These are phyloP conservation scores for Craterostigma plantagineum DNA, from an alignment of 257 asterid species.

Conservation along the genomic window DNA sequence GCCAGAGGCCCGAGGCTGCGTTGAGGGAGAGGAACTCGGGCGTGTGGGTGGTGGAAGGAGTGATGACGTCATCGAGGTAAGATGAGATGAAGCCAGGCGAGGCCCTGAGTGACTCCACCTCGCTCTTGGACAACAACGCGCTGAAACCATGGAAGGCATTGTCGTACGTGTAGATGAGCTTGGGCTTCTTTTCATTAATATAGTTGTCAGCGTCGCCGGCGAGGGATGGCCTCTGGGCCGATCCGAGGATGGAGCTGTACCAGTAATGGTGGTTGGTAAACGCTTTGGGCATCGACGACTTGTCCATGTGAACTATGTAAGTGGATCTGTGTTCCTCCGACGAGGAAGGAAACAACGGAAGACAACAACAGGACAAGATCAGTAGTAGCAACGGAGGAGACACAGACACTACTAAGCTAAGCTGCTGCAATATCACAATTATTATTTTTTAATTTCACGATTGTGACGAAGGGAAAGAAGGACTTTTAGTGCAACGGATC, in stretches of 20 bases:
- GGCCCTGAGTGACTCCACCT: background rate
- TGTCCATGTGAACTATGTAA: background rate
- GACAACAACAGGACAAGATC: too few species aligned
- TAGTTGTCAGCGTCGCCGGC: background rate
- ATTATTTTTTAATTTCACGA: too few species aligned
- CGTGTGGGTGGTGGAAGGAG: slow-evolving; percentile 15
- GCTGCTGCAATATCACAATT: too few species aligned
- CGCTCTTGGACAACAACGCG: background rate
- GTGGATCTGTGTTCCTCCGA: background rate
- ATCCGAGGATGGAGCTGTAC: background rate
- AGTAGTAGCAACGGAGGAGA: too few species aligned
- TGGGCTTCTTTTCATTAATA: slow-evolving; percentile 1
- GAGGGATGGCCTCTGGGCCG: background rate
- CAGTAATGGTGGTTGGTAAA: background rate
- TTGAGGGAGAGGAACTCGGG: slow-evolving; percentile 25
- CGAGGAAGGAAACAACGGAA: too few species aligned
- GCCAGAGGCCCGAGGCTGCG: slow-evolving; percentile 24
- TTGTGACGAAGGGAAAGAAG: too few species aligned
- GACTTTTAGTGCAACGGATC: too few species aligned
- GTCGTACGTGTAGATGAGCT: background rate
- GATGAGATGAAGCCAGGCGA: background rate
- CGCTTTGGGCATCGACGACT: background rate
- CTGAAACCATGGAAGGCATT: background rate
- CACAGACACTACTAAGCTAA: too few species aligned
- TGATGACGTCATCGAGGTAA: background rate